Percentiles rank a stretch among this genome's conserved stretches.
These are phyloP conservation scores for Cocos nucifera DNA, from an alignment of 176 grass and related monocot species.

Conservation along the genomic window DNA sequence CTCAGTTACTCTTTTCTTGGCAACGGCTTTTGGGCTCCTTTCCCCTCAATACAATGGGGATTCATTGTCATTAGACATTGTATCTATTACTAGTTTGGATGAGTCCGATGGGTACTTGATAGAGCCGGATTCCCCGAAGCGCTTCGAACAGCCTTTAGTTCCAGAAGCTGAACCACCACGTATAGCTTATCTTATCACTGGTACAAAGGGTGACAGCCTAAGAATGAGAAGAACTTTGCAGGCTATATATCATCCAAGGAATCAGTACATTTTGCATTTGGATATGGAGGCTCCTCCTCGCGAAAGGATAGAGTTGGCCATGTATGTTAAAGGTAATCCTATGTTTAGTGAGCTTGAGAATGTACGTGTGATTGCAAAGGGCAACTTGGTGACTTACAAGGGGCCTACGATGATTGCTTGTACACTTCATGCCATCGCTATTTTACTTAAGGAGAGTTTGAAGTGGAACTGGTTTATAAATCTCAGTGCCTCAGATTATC, in stretches of 20 bases:
- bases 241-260: slow-evolving; percentile 25
- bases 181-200: slow-evolving; percentile 79
- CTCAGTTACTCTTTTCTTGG: slow-evolving; percentile 50
- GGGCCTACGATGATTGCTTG: slow-evolving; percentile 24
- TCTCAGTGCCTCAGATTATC: slow-evolving; percentile 25
- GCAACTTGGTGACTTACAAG: slow-evolving; percentile 24
- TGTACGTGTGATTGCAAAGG: slow-evolving; percentile 18
- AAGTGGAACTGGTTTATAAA: slow-evolving; percentile 30
- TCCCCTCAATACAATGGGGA: slow-evolving; percentile 32
- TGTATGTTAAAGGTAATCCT: slow-evolving; percentile 18
- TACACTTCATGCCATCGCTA: slow-evolving; percentile 18
- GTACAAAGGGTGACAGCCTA: slow-evolving; percentile 79
- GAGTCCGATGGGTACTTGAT: slow-evolving; percentile 5
- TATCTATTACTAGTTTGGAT: slow-evolving; percentile 44
- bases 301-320: slow-evolving; percentile 25
- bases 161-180: slow-evolving; percentile 47
- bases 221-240: slow-evolving; percentile 80
- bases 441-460: slow-evolving; percentile 10
- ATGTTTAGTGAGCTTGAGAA: slow-evolving; percentile 14
- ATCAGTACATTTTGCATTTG: slow-evolving; percentile 24
- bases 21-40: slow-evolving; percentile 58
- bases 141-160: slow-evolving; percentile 20
- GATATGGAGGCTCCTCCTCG: slow-evolving; percentile 25
- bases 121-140: slow-evolving; percentile 23
- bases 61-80: slow-evolving; percentile 43